Evolutionary conservation across 805 yeast species (phyloP).

Genomic region (Candida sanyiensis): DNA sequence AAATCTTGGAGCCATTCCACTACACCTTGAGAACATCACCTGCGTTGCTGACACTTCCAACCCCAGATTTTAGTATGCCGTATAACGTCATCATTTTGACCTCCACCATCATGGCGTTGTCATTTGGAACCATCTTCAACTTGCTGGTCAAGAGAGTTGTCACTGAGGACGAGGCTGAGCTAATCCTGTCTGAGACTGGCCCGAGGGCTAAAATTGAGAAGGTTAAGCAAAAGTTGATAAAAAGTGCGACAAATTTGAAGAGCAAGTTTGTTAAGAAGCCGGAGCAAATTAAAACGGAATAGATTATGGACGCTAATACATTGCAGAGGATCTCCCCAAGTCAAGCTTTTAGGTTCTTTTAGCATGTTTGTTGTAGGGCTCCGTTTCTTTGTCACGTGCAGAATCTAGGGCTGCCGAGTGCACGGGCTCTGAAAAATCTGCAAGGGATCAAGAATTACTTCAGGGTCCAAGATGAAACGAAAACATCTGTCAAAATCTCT

Average conservation of each 20-base stretch:
- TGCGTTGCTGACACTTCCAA: conserved; percentile 79
- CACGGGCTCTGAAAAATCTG: no score
- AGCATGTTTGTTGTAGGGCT: no score
- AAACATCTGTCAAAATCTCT: no score
- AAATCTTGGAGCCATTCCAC: conserved; percentile 38
- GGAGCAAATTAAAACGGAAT: not conserved
- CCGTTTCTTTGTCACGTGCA: no score
- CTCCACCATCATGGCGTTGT: conserved; percentile 86
- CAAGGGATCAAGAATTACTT: no score
- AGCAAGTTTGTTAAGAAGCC: not conserved
- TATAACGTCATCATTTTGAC: conserved; percentile 93
- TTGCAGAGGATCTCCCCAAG: no score
- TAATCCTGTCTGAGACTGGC: conserved; percentile 17
- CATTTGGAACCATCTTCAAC: conserved; percentile 84
- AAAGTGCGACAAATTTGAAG: not conserved
- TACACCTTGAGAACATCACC: conserved; percentile 77
- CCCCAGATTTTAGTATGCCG: conserved; percentile 99
- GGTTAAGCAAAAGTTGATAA: not conserved
- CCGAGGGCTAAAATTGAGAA: conserved; percentile 10
- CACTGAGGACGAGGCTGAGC: conserved; percentile 55
- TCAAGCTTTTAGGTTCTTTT: no score
- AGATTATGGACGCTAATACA: no score
- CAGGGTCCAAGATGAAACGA: no score
- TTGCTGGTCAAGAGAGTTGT: conserved; percentile 68
- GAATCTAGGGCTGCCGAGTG: no score